These are phyloP conservation scores for Coniochaeta sp. DNA, from an alignment of 2,329 filamentous ascomycete genomes.

Conservation along the genomic window DNA sequence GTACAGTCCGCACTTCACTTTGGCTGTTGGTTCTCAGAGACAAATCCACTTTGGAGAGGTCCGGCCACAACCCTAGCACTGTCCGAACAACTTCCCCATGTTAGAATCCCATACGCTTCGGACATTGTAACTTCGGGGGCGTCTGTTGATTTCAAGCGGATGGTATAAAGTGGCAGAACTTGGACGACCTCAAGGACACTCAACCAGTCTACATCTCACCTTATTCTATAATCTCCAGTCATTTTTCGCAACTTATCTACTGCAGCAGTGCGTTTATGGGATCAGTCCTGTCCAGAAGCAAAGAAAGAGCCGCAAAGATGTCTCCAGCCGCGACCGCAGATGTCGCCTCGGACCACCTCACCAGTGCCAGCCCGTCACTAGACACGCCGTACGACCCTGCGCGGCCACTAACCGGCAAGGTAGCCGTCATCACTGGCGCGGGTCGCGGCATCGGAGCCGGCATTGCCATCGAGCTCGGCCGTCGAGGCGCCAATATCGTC, in stretches of 20 bases:
- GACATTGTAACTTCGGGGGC: neutral
- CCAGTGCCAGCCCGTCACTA: neutral
- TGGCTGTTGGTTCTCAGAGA: neutral
- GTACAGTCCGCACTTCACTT: neutral
- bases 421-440: slow-evolving; percentile 56
- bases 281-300: neutral
- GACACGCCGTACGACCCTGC: neutral
- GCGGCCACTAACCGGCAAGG: slow-evolving; percentile 36
- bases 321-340: slow-evolving; percentile 1
- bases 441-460: slow-evolving; percentile 61
- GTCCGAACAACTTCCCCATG: slow-evolving; percentile 1
- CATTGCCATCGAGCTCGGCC: slow-evolving; percentile 60
- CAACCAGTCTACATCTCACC: neutral
- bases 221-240: neutral
- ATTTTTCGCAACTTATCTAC: neutral
- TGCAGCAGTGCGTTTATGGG: neutral
- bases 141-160: neutral
- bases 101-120: neutral
- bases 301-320: neutral
- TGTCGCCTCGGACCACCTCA: neutral
- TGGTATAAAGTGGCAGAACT: neutral
- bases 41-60: neutral
- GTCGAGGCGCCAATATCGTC: slow-evolving; percentile 56
- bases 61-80: neutral
- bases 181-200: neutral